A percentile compares a stretch with the other conserved stretches of the same genome.
These are phyloP conservation scores for Medicago ruthenica DNA, from an alignment of 306 rosid species.

Conservation along the genomic window DNA sequence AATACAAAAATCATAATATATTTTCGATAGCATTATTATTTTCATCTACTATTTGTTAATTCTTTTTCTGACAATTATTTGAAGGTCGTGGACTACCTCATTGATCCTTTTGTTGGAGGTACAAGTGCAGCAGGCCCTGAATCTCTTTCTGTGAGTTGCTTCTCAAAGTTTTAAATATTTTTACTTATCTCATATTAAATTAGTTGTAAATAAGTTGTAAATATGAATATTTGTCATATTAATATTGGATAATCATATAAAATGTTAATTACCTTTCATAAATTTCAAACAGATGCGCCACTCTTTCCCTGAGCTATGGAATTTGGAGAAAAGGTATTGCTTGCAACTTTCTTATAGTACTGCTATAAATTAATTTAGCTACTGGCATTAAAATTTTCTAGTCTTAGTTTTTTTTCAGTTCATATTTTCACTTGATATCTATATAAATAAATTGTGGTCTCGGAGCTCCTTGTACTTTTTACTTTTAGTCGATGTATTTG, in stretches of 20 bases:
- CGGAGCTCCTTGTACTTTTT: neutral
- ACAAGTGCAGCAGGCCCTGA: slow-evolving; percentile 89
- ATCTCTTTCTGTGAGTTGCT: slow-evolving; percentile 89
- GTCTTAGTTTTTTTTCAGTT: neutral
- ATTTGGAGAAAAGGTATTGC: slow-evolving; percentile 77
- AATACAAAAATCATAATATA: neutral
- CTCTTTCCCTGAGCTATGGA: slow-evolving; percentile 88
- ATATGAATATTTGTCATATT: slow-evolving; percentile 22
- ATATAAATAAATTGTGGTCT: slow-evolving; percentile 8
- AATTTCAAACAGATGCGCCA: slow-evolving; percentile 65
- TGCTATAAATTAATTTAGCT: slow-evolving; percentile 33
- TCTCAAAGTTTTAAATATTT: slow-evolving; percentile 40
- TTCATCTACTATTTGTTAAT: neutral
- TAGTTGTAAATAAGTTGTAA: neutral
- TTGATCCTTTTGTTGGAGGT: slow-evolving; percentile 93
- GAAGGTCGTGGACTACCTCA: slow-evolving; percentile 92
- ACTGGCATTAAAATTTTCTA: neutral
- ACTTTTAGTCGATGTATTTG: neutral
- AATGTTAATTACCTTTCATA: slow-evolving; percentile 30
- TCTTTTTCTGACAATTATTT: slow-evolving; percentile 32
- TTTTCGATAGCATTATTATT: neutral
- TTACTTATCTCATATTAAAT: slow-evolving; percentile 13
- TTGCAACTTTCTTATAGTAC: slow-evolving; percentile 22
- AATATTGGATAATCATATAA: slow-evolving; percentile 17
- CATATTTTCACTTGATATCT: slow-evolving; percentile 21